phyloP scores from a whole-genome alignment of 208 protist species.

The Angomonas deanei region DNA sequence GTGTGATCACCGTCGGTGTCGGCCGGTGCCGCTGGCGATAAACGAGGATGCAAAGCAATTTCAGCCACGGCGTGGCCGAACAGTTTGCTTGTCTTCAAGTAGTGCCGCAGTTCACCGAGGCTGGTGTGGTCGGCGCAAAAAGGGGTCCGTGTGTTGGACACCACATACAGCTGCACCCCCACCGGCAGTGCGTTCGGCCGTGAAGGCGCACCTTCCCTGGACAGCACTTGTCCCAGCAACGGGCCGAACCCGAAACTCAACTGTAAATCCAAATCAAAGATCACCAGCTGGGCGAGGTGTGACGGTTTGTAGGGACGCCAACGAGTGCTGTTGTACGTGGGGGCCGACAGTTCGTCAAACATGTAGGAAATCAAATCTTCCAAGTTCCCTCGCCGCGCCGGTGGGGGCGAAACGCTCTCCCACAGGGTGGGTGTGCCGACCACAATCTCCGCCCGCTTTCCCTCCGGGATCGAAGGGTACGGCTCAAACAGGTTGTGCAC shows the following conservation, averaged over 20 bases:
- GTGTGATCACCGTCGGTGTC: not conserved
- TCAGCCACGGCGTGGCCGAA: not conserved
- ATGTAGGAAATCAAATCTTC: conserved; percentile 51
- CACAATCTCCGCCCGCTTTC: conserved; percentile 66
- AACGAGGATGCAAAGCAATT: not conserved
- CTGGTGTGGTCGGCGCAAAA: not conserved
- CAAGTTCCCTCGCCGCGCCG: conserved; percentile 18
- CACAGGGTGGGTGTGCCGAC: conserved; percentile 65
- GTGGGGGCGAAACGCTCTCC: conserved; percentile 24
- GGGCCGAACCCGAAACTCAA: conserved; percentile 37
- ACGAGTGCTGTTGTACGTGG: conserved; percentile 41
- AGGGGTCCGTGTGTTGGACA: not conserved
- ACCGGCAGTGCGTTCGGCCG: not conserved
- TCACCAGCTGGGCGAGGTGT: conserved; percentile 44
- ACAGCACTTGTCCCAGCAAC: conserved; percentile 16
- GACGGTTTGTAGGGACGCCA: conserved; percentile 57
- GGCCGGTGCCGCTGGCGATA: not conserved
- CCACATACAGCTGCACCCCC: not conserved
- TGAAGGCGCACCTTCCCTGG: not conserved
- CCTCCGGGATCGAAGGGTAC: conserved; percentile 49
- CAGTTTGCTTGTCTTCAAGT: not conserved
- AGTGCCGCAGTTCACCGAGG: not conserved
- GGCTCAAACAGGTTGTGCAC: conserved; percentile 78
- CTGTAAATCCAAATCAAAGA: conserved; percentile 63
- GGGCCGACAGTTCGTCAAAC: conserved; percentile 18